Evolutionary conservation across 2,329 filamentous ascomycete genomes (phyloP).

Genomic region (Paecilomyces dactylethromorphus): DNA sequence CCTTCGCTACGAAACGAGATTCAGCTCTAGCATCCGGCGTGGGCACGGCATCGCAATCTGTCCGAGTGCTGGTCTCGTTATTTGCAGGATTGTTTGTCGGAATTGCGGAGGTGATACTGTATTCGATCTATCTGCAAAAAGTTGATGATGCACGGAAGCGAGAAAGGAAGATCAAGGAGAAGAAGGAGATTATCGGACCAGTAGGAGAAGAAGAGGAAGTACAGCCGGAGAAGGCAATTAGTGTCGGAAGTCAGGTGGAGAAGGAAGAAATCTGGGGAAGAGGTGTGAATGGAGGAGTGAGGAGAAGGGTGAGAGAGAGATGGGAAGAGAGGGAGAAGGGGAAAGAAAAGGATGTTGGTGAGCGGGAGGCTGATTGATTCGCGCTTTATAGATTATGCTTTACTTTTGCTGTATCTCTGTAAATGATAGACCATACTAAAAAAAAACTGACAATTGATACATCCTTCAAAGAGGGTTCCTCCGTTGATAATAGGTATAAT

Average conservation of each 20-base stretch:
- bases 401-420: neutral
- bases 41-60: conserved; percentile 22
- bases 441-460: neutral
- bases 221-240: neutral
- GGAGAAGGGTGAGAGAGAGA: conserved; percentile 33
- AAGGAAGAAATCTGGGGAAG: conserved; percentile 36
- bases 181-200: conserved; percentile 25
- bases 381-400: neutral
- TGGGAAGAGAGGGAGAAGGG: conserved; percentile 24
- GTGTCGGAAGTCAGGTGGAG: conserved; percentile 2
- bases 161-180: conserved; percentile 32
- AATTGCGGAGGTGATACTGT: conserved; percentile 41
- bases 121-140: conserved; percentile 41
- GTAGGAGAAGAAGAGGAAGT: conserved; percentile 12
- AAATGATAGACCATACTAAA: neutral
- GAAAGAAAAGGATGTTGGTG: conserved; percentile 1
- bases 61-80: conserved; percentile 34
- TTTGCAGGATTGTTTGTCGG: conserved; percentile 37
- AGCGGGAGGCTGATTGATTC: neutral
- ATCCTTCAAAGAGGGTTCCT: neutral
- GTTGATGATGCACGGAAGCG: conserved; percentile 31
- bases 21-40: conserved; percentile 8
- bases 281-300: conserved; percentile 33
- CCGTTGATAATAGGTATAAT: no score
- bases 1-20: conserved; percentile 8